A percentile compares a stretch with the other conserved stretches of the same genome.
phyloP scores from a whole-genome alignment of 768 basidiomycete genomes.

The Hirschioporus abietinus region DNA sequence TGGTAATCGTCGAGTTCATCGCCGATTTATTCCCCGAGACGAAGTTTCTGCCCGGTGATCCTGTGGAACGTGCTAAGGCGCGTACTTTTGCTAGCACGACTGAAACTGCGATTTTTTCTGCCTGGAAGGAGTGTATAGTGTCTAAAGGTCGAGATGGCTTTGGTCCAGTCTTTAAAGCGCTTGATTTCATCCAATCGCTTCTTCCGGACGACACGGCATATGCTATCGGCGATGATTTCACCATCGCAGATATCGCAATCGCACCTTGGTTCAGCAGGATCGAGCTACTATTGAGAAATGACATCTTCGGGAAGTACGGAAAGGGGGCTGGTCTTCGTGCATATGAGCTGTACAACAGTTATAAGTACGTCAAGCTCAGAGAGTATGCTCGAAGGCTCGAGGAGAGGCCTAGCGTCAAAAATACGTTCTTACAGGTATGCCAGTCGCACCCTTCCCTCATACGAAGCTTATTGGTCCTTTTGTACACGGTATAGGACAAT shows the following conservation, averaged over 20 bases:
- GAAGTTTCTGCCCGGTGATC: conserved; percentile 36
- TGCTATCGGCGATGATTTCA: conserved; percentile 37
- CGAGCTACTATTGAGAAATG: conserved; percentile 38
- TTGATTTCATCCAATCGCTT: conserved; percentile 44
- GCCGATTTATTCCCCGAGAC: conserved; percentile 53
- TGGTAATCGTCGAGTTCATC: conserved; percentile 55
- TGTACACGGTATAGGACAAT: no score
- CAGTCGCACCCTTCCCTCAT: neutral
- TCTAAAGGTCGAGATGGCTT: conserved; percentile 28
- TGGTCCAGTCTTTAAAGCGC: conserved; percentile 34
- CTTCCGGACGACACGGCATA: conserved; percentile 41
- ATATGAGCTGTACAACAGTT: conserved; percentile 35
- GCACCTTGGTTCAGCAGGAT: conserved; percentile 56
- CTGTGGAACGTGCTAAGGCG: conserved; percentile 40
- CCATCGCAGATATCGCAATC: conserved; percentile 57
- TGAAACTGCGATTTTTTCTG: conserved; percentile 37
- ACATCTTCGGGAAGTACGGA: conserved; percentile 42
- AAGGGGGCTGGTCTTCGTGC: conserved; percentile 42
- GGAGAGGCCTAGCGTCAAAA: conserved; percentile 48
- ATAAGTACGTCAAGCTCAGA: conserved; percentile 45
- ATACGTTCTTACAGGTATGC: conserved; percentile 50
- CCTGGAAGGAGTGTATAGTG: conserved; percentile 31
- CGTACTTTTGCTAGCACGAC: conserved; percentile 60
- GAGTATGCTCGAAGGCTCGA: conserved; percentile 44
- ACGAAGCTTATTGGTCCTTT: no score